Base-by-base conservation (phyloP, 331 rosid genomes). In the Arachis monticola region DNA sequence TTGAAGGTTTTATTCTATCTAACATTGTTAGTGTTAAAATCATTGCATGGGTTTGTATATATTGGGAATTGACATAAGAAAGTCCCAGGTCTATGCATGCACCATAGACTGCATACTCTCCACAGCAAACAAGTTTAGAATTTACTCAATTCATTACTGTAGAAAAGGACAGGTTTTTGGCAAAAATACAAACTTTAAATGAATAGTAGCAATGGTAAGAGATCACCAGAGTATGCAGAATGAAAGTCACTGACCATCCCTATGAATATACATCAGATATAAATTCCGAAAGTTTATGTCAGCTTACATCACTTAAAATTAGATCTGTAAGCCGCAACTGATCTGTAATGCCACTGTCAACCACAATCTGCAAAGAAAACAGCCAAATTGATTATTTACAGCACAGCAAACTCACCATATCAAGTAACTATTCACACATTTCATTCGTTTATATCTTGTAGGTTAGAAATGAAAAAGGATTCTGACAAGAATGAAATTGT, bases 331-430 rank as follows among this genome's bases (percentile, higher is more conserved):
- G 81, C 77, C 96, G 95, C 87, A 93, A 80, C 83, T 91, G 97
- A 82, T 93, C 98, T 67, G 93, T 73, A 79, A 93, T 85, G 77
- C 98, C 90, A 81, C 93, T 89, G 79, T 91, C 98, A 79, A 74
- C 88, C 82, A 93, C 78, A 76, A 87, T 88, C 98, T 93, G 89
- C 86, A 79, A 75, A 69, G 64, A 7, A 10, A 60, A 85, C 53
- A 14, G 11, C 4, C 62, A 76, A 67, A 59, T 50, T 13, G 64
- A 72, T 31, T 2, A 74, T 53, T 1, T 53, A 6, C 14, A 7
- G 1, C 14, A 53, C 22, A 5, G 3, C 8, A 53, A n/a, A 13
- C 7, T 53, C 27, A n/a, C 59, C 59, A 42, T 10, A 53, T 17
- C 53, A 52, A 72, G 40, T 9, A 60, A 72, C 31, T 72, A 8